A percentile compares a stretch with the other conserved stretches of the same genome.
phyloP scores from a whole-genome alignment of 805 yeast genomes.

The Torulaspora microellipsoides region DNA sequence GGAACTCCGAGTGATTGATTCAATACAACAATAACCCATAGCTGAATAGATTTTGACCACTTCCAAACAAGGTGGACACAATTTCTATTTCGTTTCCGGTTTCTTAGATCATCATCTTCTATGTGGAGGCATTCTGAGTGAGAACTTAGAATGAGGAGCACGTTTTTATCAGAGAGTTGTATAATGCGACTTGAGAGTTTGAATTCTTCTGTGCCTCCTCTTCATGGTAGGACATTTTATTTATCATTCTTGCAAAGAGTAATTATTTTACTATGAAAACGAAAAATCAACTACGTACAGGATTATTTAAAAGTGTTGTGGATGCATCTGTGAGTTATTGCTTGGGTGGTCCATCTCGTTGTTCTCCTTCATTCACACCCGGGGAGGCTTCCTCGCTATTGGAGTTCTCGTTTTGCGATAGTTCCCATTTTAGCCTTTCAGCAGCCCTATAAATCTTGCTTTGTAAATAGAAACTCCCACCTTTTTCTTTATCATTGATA shows the following conservation, averaged over 20 bases:
- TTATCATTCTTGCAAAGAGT: conserved; percentile 1
- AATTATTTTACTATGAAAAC: neutral
- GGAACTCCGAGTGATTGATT: conserved; percentile 29
- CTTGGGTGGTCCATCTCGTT: neutral
- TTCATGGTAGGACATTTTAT: conserved; percentile 33
- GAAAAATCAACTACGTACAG: conserved; percentile 11
- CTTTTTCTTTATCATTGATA: conserved; percentile 87
- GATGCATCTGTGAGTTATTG: neutral
- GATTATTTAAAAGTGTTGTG: neutral
- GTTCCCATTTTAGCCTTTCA: conserved; percentile 80
- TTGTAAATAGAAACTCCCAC: conserved; percentile 93
- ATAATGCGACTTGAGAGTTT: conserved; percentile 33
- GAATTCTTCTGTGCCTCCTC: conserved; percentile 33
- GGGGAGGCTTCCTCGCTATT: conserved; percentile 5
- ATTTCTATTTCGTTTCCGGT: conserved; percentile 40
- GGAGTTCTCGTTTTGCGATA: conserved; percentile 33
- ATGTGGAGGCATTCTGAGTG: conserved; percentile 24
- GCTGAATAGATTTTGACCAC: conserved; percentile 37
- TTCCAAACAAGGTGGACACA: conserved; percentile 39
- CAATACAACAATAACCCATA: conserved; percentile 34
- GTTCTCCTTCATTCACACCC: conserved; percentile 1
- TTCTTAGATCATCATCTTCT: conserved; percentile 36
- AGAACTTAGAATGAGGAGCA: conserved; percentile 23
- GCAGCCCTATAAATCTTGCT: conserved; percentile 91
- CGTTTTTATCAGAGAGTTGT: conserved; percentile 31